These are phyloP conservation scores for Barbatosphaeria neglecta DNA, from an alignment of 495 filamentous ascomycete genomes.

Conservation along the genomic window DNA sequence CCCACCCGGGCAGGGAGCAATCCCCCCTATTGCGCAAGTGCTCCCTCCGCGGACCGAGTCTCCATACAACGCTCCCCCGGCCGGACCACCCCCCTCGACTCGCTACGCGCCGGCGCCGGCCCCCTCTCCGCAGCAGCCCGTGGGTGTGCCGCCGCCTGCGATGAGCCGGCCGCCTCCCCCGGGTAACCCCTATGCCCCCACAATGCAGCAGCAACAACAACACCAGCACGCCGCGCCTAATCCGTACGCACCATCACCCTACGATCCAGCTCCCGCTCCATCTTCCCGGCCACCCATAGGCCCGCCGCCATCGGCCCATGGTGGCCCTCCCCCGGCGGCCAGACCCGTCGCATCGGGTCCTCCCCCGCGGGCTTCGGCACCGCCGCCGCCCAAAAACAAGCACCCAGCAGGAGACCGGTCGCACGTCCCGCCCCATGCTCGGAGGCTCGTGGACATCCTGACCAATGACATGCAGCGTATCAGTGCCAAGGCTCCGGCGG, in stretches of 20 bases:
- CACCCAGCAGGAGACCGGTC: constrained; percentile 81
- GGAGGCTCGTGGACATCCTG: constrained; percentile 71
- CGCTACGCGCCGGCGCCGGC: constrained; percentile 78
- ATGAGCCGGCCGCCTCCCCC: constrained; percentile 27
- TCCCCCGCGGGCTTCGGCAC: constrained; percentile 21
- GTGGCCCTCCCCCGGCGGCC: constrained; percentile 35
- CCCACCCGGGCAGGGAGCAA: constrained; percentile 23
- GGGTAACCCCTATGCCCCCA: constrained; percentile 51
- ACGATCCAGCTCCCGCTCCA: constrained; percentile 17
- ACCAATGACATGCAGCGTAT: constrained; percentile 78
- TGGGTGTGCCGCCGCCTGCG: constrained; percentile 18
- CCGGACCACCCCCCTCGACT: constrained; percentile 60
- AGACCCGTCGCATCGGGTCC: constrained; percentile 27
- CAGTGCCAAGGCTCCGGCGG: constrained; percentile 64
- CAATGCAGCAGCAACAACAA: constrained; percentile 13
- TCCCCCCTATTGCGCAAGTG: constrained; percentile 35
- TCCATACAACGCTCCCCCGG: constrained; percentile 77
- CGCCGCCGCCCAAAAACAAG: constrained; percentile 39
- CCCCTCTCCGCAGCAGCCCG: constrained; percentile 38
- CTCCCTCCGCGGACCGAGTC: constrained; percentile 66
- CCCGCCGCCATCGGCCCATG: constrained; percentile 9
- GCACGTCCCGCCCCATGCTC: constrained; percentile 68
- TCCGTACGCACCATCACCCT: constrained; percentile 25
- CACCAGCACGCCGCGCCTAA: constrained; percentile 13
- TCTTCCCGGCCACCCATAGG: constrained; percentile 14